Base-by-base conservation (phyloP, 495 filamentous ascomycete species). In the Rostrohypoxylon terebratum region DNA sequence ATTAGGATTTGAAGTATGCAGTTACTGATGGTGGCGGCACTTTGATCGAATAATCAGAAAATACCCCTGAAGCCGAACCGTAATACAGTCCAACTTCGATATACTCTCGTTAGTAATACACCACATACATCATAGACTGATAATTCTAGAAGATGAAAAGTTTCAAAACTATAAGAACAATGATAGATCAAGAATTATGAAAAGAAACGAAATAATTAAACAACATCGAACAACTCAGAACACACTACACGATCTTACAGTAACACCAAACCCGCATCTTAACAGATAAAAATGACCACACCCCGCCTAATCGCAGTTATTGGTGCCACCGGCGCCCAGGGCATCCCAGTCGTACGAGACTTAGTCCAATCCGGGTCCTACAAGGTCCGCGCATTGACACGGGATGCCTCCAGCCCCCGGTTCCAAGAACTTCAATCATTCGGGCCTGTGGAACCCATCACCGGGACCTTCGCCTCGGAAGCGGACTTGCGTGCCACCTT, bases 261-360 rank as follows among this genome's bases (percentile, higher is more conserved):
- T n/a, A 42, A 36, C 36, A 18, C 11, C 28, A 16, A 7, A 36
- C 47, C 13, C 8, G 66, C 36, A 63, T 11, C 23, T 14, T 18
- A 38, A 16, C 20, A 48, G 2, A 25, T 11, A 38, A 44, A 11
- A 20, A 80, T 80, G 79, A 65, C 80, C 9, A 34, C 66, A 14
- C 58, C 74, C 44, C 72, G 75, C 6, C 71, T 80, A 11, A 75
- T 86, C 53, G 79, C 83, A 50, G 75, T 86, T 40, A 81, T 89
- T 51, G 86, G 86, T 31, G 86, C 83, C 31, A 89, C 87, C 9
- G 86, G 86, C 8, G 87, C 86, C 65, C 86, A 89, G 71, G 86
- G 86, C 31, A 80, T 82, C 11, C 83, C 85, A 6, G 78, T 88
- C 3, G 76, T 88, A 66, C 74, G 77, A 63, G 84, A 79, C 3